Base-by-base conservation (phyloP, 495 filamentous ascomycete species). In the Apodospora peruviana region DNA sequence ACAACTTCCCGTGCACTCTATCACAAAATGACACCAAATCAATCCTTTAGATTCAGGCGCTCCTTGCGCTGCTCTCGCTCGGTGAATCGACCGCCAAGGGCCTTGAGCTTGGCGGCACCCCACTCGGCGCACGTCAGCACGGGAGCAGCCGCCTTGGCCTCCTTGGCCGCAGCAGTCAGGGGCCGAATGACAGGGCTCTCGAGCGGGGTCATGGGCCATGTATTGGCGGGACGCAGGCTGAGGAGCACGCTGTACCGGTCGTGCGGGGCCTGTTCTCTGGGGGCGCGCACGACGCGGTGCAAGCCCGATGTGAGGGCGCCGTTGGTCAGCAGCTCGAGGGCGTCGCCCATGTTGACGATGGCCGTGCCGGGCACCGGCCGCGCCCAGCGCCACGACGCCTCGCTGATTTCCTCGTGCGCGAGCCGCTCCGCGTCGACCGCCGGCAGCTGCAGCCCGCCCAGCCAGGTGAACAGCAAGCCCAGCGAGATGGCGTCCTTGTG, bases 381-480 rank as follows among this genome's bases (percentile, higher is more conserved):
- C 14, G 24, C 20, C 10, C 16, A 43, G 40, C 8, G 16, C 40
- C 40, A 43, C 18, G 9, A 5, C 40, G 21, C 40, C 17, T 43
- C 40, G 2, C 18, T 17, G 40, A 12, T 17, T 5, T 22, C 5
- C 17, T 21, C 16, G 18, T 10, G 8, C 18, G 21, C 20, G 10
- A 43, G 40, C 18, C 40, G 17, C 4, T 4, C 40, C 10, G 8
- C 16, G 40, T 10, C 10, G 10, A 20, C 17, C 8, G 8, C 16
- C 9, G 20, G 21, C 10, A 43, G 21, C 11, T 43, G 40, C 19
- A 43, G 40, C 10, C 40, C 40, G 19, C 40, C 40, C 4, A 12
- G 40, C 40, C 40, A 43, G 40, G 40, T 43, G 40, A 43, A 43
- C 9, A 43, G 40, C 17, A 43, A 9, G 4, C 18, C 40, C 10